Base-by-base conservation (phyloP, 495 filamentous ascomycete species). In the Bacidia gigantensis region DNA sequence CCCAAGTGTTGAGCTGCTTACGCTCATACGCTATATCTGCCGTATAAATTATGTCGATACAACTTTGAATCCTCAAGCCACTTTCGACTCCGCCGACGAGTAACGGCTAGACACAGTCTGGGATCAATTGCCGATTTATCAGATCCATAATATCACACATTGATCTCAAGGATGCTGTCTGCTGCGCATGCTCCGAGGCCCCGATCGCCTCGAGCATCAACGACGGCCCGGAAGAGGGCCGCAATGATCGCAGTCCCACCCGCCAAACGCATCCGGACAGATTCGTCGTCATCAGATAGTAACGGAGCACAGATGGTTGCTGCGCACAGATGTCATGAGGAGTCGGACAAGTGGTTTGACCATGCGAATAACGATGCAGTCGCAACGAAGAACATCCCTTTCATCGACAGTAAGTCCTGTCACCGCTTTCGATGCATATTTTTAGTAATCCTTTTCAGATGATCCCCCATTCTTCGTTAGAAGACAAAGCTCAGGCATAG, bases 401-500 rank as follows among this genome's bases (percentile, higher is more conserved):
- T 61, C 18, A 20, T 53, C 21, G 59, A 59, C 46, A 44, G 59
- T 61, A 25, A 17, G 57, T 55, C 22, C 17, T 21, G n/a, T n/a
- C n/a, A n/a, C n/a, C n/a, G n/a, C n/a, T n/a, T n/a, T n/a, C n/a
- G n/a, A n/a, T n/a, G n/a, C n/a, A n/a, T n/a, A n/a, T n/a, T n/a
- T n/a, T n/a, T n/a, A n/a, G n/a, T n/a, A n/a, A n/a, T n/a, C n/a
- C n/a, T n/a, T 2, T 32, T 24, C 32, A 69, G 68, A 77, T 40
- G 76, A 80, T 46, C 74, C 74, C 2, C 78, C 76, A 2, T 80
- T 75, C 38, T 78, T 69, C 49, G 50, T 68, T 1, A 55, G 56
- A 38, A 68, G 69, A 17, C 70, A 69, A 43, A 64, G 67, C 26
- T 70, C 72, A 3, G 71, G 65, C 45, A 69, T 67, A 50, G 64